Percentiles rank a stretch among this genome's conserved stretches.
These are phyloP conservation scores for Protea cynaroides DNA, from an alignment of 164 flowering plant species.

Conservation along the genomic window DNA sequence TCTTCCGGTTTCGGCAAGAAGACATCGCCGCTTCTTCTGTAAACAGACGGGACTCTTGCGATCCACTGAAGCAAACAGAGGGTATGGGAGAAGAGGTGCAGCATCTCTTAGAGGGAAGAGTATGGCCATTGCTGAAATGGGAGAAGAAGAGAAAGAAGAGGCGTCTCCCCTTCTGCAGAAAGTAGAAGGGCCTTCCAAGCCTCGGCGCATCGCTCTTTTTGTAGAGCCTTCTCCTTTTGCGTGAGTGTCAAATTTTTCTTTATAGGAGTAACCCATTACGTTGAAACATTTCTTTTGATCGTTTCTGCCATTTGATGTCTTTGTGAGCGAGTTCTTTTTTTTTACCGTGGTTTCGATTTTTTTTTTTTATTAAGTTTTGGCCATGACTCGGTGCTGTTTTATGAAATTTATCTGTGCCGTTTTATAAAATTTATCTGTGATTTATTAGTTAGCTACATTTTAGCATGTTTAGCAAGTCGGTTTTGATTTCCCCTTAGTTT, in stretches of 20 bases:
- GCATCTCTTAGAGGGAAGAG: conserved; percentile 15
- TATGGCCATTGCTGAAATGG: conserved; percentile 44
- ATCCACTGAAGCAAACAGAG: background rate
- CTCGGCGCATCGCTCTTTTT: conserved; percentile 86
- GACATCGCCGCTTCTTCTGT: conserved; percentile 19
- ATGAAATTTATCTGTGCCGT: too few relatives aligned
- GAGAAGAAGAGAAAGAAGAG: conserved; percentile 36
- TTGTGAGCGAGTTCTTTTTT: background rate
- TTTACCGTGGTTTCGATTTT: background rate
- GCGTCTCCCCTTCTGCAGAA: conserved; percentile 44
- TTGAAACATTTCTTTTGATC: background rate
- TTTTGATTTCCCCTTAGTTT: too few relatives aligned
- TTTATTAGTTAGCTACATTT: too few relatives aligned
- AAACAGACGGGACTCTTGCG: conserved; percentile 5
- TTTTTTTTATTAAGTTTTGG: background rate
- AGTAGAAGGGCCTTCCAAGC: conserved; percentile 41
- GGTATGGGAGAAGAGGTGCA: conserved; percentile 5
- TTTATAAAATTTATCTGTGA: too few relatives aligned
- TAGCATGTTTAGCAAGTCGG: too few relatives aligned
- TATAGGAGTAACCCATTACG: background rate
- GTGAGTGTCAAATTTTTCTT: conserved; percentile 40
- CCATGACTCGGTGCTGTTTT: background rate
- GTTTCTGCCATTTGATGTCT: background rate
- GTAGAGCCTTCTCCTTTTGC: conserved; percentile 99
- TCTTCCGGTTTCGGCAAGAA: background rate